These are phyloP conservation scores for Cucurbita ficifolia DNA, from an alignment of 306 rosid genomes.

Conservation along the genomic window DNA sequence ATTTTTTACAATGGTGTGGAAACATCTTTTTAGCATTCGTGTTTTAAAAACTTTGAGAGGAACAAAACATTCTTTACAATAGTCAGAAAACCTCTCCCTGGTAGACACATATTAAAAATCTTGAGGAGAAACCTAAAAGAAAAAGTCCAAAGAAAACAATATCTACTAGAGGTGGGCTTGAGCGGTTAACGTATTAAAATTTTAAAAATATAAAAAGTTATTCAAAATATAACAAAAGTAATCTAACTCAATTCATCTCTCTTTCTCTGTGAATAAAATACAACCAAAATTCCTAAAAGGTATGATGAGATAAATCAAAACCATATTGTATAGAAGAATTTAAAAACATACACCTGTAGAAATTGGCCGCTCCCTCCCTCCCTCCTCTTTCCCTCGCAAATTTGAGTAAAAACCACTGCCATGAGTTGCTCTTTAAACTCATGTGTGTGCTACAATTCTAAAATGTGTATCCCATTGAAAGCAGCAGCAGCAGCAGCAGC, in stretches of 20 bases:
- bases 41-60: no score
- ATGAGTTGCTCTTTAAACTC: not conserved
- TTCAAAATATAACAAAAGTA: no score
- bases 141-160: no score
- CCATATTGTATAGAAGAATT: not conserved
- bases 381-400: not conserved
- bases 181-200: no score
- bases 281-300: not conserved
- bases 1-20: no score
- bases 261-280: not conserved
- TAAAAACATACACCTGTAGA: not conserved
- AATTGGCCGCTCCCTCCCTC: not conserved
- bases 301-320: not conserved
- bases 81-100: no score
- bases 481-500: no score
- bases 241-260: not conserved
- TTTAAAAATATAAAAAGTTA: no score
- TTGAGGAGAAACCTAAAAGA: no score
- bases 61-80: no score
- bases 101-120: no score
- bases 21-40: accelerated
- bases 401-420: not conserved
- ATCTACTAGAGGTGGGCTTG: no score
- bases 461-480: not conserved
- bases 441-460: not conserved